Conservation (phyloP, 208 protist genomes). For the Borovskyia barvae region DNA sequence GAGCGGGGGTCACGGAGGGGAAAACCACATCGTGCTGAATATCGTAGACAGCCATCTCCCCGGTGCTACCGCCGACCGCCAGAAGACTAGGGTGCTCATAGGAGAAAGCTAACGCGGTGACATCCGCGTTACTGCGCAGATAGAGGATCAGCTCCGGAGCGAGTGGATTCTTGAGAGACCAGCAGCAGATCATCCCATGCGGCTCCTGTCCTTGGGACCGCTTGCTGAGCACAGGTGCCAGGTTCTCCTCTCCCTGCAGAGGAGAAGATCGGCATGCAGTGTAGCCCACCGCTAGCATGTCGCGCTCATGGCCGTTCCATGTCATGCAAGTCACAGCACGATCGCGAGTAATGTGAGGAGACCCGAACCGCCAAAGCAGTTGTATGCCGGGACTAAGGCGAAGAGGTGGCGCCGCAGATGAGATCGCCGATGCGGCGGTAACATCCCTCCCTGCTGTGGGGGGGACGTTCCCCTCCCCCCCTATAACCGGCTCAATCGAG, state of each 20-base stretch:
- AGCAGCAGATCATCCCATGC: slow-evolving; percentile 93
- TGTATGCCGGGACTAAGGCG: slow-evolving; percentile 53
- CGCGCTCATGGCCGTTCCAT: slow-evolving; percentile 90
- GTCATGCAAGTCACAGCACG: slow-evolving; percentile 87
- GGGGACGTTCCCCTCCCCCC: background rate
- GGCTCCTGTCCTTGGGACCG: slow-evolving; percentile 15
- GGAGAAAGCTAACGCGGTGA: slow-evolving; percentile 93
- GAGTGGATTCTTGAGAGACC: slow-evolving; percentile 96
- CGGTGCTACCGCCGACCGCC: slow-evolving; percentile 91
- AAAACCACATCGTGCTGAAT: slow-evolving; percentile 75
- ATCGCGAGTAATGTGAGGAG: slow-evolving; percentile 55
- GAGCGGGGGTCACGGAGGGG: slow-evolving; percentile 69
- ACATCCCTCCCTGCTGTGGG: background rate
- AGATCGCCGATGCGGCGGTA: background rate
- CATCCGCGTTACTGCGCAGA: slow-evolving; percentile 73
- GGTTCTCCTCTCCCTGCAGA: background rate
- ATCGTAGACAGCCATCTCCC: slow-evolving; percentile 94
- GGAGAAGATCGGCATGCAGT: slow-evolving; percentile 17
- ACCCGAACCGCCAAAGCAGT: slow-evolving; percentile 86
- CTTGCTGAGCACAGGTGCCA: background rate
- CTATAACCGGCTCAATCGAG: background rate
- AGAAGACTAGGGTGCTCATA: slow-evolving; percentile 88
- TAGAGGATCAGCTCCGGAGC: slow-evolving; percentile 88
- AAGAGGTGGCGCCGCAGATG: slow-evolving; percentile 7
- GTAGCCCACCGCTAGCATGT: slow-evolving; percentile 78